phyloP scores from a whole-genome alignment of 352 stramenopile genomes.

The Stephanocyclus meneghinianus region DNA sequence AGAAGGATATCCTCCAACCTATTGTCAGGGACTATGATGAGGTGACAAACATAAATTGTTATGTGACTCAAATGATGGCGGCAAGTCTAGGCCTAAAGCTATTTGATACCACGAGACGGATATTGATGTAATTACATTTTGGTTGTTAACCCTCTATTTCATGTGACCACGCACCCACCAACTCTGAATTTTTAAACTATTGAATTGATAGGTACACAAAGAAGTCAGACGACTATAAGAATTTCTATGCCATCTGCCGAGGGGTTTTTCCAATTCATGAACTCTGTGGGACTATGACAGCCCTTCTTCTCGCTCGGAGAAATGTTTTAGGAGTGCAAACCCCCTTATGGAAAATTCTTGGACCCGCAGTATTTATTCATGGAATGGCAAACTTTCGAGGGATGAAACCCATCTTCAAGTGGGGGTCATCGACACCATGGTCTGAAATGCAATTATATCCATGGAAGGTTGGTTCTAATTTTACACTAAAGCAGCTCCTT shows the following conservation, averaged over 20 bases:
- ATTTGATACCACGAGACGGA: slow-evolving; percentile 65
- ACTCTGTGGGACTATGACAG: slow-evolving; percentile 80
- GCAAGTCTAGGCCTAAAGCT: slow-evolving; percentile 77
- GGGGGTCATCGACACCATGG: slow-evolving; percentile 80
- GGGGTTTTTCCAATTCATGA: slow-evolving; percentile 82
- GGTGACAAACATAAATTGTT: slow-evolving; percentile 80
- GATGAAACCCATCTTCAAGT: slow-evolving; percentile 83
- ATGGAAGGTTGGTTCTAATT: slow-evolving; percentile 40
- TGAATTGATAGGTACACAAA: slow-evolving; percentile 65
- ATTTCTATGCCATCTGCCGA: slow-evolving; percentile 74
- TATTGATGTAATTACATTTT: slow-evolving; percentile 56
- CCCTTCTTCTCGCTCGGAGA: slow-evolving; percentile 67
- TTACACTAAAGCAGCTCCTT: slow-evolving; percentile 55
- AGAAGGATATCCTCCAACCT: slow-evolving; percentile 37
- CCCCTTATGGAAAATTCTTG: slow-evolving; percentile 70
- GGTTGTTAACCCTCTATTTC: not conserved
- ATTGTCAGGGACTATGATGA: slow-evolving; percentile 33
- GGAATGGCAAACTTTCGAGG: slow-evolving; percentile 81
- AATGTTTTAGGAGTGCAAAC: slow-evolving; percentile 77
- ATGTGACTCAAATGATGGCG: slow-evolving; percentile 75
- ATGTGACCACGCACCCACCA: not conserved
- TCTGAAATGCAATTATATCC: slow-evolving; percentile 81
- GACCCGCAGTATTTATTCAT: slow-evolving; percentile 76
- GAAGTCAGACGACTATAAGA: slow-evolving; percentile 57
- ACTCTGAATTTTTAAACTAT: not conserved